Base-by-base conservation (phyloP, 2,329 filamentous ascomycete species). In the Erysiphe pulchra region DNA sequence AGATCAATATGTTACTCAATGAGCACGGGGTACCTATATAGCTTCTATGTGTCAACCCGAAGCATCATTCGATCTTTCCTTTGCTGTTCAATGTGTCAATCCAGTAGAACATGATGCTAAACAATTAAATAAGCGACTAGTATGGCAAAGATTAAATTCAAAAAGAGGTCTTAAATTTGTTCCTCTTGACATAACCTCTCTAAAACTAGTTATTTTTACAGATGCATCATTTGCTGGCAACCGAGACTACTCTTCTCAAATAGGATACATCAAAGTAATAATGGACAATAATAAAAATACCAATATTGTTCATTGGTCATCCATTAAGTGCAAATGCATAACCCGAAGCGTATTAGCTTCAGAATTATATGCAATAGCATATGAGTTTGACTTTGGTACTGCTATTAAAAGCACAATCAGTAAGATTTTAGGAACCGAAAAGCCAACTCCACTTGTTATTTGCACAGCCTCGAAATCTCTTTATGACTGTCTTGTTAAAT, bases 21-120 rank as follows among this genome's bases (percentile, higher is more conserved):
- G 14, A 32, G 5, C 24, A 14, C 39, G 39, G 11, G 20, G 17
- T 9, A 12, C 43, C 8, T 45, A 45, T 18, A 17, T 45, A 12
- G 41, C 41, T 33, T 24, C 16, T 16, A 43, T 43, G 9, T 43
- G 41, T 43, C 41, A 43, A 41, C 39, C 20, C 12, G 42, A 49
- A 24, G 38, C 43, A 36, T 32, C 43, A 20, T 49, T 47, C 28
- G 28, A 47, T 30, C 37, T 47, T n/a, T 49, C 42, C 1, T 46
- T 46, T 37, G 45, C 44, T 46, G 28, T 43, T 20, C 20, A 45
- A 39, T 17, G 12, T 14, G 24, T 24, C 33, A 38, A 45, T 34
- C 33, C 33, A 14, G 38, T 37, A 10, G 9, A 37, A 24, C 33
- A n/a, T 31, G 33, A 45, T 38, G n/a, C 20, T 9, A 45, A 45